Evolutionary conservation across 202 grass and related monocot species (phyloP), one percentile per base, ranked within the genome.

Genomic region (Miscanthus sacchariflorus): DNA sequence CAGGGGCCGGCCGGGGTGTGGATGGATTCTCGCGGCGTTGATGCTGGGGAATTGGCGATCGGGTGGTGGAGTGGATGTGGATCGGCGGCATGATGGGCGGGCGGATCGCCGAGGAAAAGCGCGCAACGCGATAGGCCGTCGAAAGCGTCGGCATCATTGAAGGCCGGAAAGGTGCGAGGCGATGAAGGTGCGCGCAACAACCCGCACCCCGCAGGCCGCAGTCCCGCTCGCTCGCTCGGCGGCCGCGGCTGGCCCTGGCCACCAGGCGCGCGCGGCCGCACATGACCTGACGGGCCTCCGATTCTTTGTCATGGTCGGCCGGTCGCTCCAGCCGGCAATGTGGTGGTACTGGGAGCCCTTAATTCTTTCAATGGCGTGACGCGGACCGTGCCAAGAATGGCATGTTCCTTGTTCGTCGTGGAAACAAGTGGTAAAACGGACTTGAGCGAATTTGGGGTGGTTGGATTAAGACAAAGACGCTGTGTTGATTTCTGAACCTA

Each of bases 71-170:
- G 6, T 56, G 52, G 50, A 46, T 25, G 50, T 66, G 87, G 69
- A 54, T 76, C 74, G 17, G 48, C 48, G 59, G 59, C 59, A 77
- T 77, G 74, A 77, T 77, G 74, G 17, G 68, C 74, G 64, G 46
- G 70, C 38, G 67, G 76, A 64, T 74, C 72, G 68, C 58, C 58
- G 28, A 6, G 35, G 44, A 68, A 88, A 91, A 83, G 74, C 84
- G 17, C 3, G 78, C 70, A 18, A 68, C 65, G 77, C 79, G 63
- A 82, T 82, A 78, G 88, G 83, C 15, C 71, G 79, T 42, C 78
- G 71, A 85, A 69, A 83, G 83, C 78, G 12, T 6, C 39, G 80
- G 13, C 85, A 85, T 85, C 81, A 91, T 85, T 54, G 68, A 42
- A 81, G 69, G 80, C 59, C 81, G 76, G 76, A 88, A 82, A 79